Conservation (phyloP, 345 rosid genomes). For the Eucalyptus marginata region DNA sequence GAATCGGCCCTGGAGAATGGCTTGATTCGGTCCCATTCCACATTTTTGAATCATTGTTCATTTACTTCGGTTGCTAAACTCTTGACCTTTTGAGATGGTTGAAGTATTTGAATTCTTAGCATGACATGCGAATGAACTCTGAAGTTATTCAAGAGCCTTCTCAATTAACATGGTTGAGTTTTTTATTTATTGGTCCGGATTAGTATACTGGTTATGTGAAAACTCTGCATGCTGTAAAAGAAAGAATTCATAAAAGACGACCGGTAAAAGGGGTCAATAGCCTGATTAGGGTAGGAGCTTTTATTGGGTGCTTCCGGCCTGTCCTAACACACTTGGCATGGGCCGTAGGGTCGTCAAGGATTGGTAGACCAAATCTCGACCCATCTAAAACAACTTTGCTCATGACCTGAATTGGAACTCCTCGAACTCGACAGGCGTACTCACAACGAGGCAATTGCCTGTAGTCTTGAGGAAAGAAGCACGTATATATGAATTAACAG, state of each 20-base stretch:
- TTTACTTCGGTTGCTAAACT: neutral
- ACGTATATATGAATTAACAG: neutral
- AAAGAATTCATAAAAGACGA: neutral
- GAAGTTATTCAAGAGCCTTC: neutral
- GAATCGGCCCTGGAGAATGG: neutral
- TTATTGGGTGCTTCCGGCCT: neutral
- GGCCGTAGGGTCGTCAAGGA: neutral
- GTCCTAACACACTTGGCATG: neutral
- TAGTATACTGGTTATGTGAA: neutral
- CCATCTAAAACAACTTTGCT: neutral
- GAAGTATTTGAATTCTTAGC: neutral
- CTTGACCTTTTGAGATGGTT: neutral
- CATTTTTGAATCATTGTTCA: neutral
- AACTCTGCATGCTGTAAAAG: neutral
- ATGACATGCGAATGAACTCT: too few species aligned
- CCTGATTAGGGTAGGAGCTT: neutral
- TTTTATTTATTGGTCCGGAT: neutral
- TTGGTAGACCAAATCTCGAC: neutral
- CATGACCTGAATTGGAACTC: neutral
- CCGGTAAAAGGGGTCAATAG: neutral
- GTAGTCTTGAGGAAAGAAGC: neutral
- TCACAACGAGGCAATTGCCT: neutral
- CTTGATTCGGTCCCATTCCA: neutral
- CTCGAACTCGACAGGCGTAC: neutral
- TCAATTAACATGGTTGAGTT: neutral